phyloP scores from a whole-genome alignment of 495 filamentous ascomycete species.

The Lepidopterella palustris region DNA sequence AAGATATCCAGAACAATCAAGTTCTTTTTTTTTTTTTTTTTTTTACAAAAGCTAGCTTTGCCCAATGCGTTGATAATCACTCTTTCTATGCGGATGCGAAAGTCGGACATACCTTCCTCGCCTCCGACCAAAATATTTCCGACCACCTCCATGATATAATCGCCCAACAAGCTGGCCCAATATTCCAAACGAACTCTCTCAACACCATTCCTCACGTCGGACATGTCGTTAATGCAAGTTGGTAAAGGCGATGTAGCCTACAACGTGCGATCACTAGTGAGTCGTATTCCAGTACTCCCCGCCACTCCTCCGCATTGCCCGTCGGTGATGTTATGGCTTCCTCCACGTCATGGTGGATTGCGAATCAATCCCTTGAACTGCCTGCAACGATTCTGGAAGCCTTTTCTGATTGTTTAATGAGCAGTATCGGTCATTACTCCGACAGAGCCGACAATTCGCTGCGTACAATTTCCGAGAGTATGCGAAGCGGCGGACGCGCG shows the following conservation, averaged over 20 bases:
- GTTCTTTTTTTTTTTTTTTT: too few relatives aligned
- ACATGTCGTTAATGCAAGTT: slow-evolving; percentile 24
- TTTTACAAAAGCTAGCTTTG: too few relatives aligned
- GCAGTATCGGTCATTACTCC: slow-evolving; percentile 87
- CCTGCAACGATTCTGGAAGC: background rate
- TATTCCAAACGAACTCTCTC: background rate
- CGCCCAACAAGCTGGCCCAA: background rate
- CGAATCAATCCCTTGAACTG: background rate
- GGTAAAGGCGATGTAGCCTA: slow-evolving; percentile 28
- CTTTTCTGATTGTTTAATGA: background rate
- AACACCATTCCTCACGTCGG: background rate
- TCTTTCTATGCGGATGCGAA: too few relatives aligned
- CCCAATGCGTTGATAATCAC: too few relatives aligned
- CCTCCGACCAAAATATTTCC: background rate
- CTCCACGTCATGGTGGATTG: too few relatives aligned
- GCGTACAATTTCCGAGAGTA: slow-evolving; percentile 98
- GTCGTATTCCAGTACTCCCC: slow-evolving; percentile 25
- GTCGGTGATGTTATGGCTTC: too few relatives aligned
- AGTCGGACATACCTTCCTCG: background rate
- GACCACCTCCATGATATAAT: background rate
- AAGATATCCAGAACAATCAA: too few relatives aligned
- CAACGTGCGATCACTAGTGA: slow-evolving; percentile 31
- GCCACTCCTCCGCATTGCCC: slow-evolving; percentile 34
- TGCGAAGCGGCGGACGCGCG: slow-evolving; percentile 77
- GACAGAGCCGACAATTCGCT: slow-evolving; percentile 79